Percentiles rank a stretch among this genome's conserved stretches.
These are phyloP conservation scores for Colletotrichum viniferum DNA, from an alignment of 2,329 filamentous ascomycete genomes.

Conservation along the genomic window DNA sequence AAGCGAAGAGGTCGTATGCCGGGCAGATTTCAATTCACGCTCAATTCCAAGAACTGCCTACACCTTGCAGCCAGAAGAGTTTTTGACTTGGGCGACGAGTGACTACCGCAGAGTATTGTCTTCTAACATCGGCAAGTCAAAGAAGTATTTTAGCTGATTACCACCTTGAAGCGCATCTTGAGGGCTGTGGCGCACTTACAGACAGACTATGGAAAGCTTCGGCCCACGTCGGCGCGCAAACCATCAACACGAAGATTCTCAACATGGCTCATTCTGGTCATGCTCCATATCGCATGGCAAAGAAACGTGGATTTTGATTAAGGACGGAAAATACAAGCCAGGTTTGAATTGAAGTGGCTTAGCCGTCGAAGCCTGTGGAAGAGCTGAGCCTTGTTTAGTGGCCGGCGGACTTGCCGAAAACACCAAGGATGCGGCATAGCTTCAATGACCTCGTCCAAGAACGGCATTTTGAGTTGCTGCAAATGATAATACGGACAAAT, in stretches of 20 bases:
- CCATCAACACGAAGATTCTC: background rate
- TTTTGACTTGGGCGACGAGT: background rate
- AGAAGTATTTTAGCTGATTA: background rate
- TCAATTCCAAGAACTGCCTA: background rate
- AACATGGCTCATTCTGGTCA: background rate
- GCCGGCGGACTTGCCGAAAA: background rate
- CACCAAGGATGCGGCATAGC: background rate
- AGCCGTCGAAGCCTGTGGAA: background rate
- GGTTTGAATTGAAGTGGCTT: background rate
- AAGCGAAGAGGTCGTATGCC: background rate
- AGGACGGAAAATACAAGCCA: background rate
- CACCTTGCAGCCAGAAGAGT: background rate
- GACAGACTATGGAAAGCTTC: background rate
- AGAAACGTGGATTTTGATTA: background rate
- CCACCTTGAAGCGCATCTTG: background rate
- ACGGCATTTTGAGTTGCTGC: background rate
- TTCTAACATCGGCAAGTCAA: background rate
- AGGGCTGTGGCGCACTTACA: background rate
- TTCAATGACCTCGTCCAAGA: background rate
- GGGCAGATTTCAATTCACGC: background rate
- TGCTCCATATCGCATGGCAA: background rate
- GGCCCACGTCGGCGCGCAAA: background rate
- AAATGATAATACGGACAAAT: background rate
- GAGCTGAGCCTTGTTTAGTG: background rate
- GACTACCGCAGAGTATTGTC: background rate